phyloP scores from a whole-genome alignment of 305 asterid genomes.

The Fraxinus nigra region DNA sequence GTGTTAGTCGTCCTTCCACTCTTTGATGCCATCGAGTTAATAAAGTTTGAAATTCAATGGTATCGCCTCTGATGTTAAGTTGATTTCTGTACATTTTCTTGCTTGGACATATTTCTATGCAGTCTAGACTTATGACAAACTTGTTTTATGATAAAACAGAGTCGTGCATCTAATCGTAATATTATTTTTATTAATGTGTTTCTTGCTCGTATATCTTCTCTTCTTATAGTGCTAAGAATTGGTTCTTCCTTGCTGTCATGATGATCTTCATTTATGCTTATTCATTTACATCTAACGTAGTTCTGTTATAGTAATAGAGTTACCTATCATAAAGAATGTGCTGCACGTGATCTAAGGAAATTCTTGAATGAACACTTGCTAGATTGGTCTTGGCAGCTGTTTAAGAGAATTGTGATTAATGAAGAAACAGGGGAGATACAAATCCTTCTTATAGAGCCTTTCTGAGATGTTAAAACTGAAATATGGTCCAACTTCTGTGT shows the following conservation, averaged over 20 bases:
- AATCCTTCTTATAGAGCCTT: not conserved
- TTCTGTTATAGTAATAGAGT: not conserved
- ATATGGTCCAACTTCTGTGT: not conserved
- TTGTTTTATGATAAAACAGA: conserved; percentile 1
- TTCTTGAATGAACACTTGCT: conserved; percentile 9
- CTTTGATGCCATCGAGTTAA: conserved; percentile 20
- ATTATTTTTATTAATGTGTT: conserved; percentile 1
- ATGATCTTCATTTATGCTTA: not conserved
- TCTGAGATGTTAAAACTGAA: not conserved
- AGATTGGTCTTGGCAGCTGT: not conserved
- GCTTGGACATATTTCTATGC: conserved; percentile 19
- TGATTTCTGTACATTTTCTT: conserved; percentile 22
- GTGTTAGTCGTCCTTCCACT: conserved; percentile 2
- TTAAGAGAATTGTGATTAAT: not conserved
- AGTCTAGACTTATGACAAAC: conserved; percentile 5
- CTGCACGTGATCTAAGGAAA: conserved; percentile 1
- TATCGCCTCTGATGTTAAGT: conserved; percentile 11
- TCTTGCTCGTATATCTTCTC: not conserved
- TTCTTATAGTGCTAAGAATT: not conserved
- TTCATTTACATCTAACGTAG: not conserved
- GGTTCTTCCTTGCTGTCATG: not conserved
- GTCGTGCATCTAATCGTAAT: not conserved
- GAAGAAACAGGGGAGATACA: not conserved
- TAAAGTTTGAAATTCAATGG: conserved; percentile 23
- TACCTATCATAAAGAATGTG: not conserved